A percentile compares a stretch with the other conserved stretches of the same genome.
phyloP scores from a whole-genome alignment of 495 filamentous ascomycete genomes.

The Amniculicola lignicola region DNA sequence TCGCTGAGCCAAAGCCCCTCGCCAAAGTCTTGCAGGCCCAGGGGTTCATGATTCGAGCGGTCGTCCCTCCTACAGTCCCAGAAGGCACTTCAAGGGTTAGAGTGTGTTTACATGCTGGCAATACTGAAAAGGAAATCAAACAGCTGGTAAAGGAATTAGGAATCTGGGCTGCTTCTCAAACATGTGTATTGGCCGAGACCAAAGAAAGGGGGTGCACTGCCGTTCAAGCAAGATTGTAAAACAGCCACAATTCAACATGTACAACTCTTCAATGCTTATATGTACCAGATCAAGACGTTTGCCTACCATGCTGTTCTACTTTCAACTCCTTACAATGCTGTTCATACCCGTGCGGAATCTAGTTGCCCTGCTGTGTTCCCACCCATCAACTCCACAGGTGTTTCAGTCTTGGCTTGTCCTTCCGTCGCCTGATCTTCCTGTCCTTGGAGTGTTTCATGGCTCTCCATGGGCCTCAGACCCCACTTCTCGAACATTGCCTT shows the following conservation, averaged over 20 bases:
- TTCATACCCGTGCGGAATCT: too few relatives aligned
- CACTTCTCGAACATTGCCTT: conserved; percentile 72
- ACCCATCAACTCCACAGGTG: too few relatives aligned
- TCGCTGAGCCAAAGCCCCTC: conserved; percentile 48
- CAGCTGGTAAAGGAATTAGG: conserved; percentile 45
- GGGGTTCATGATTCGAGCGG: conserved; percentile 53
- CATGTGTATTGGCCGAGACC: neutral
- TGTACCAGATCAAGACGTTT: too few relatives aligned
- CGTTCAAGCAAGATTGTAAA: conserved; percentile 1
- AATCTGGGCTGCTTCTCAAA: conserved; percentile 40
- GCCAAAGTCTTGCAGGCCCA: conserved; percentile 50
- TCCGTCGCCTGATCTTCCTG: too few relatives aligned
- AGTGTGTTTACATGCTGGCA: conserved; percentile 55
- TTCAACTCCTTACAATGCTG: too few relatives aligned
- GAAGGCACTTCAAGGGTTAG: conserved; percentile 50
- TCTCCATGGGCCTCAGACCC: conserved; percentile 71
- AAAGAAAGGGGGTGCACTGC: neutral
- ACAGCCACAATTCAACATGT: too few relatives aligned
- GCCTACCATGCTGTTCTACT: too few relatives aligned
- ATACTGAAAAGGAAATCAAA: conserved; percentile 48
- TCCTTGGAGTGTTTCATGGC: conserved; percentile 39
- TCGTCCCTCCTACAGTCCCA: conserved; percentile 57
- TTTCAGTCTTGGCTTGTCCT: too few relatives aligned
- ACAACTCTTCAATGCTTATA: too few relatives aligned
- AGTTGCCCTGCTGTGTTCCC: too few relatives aligned